Evolutionary conservation across 176 grass and related monocot genomes (phyloP).

Genomic region (Eragrostis nindensis): DNA sequence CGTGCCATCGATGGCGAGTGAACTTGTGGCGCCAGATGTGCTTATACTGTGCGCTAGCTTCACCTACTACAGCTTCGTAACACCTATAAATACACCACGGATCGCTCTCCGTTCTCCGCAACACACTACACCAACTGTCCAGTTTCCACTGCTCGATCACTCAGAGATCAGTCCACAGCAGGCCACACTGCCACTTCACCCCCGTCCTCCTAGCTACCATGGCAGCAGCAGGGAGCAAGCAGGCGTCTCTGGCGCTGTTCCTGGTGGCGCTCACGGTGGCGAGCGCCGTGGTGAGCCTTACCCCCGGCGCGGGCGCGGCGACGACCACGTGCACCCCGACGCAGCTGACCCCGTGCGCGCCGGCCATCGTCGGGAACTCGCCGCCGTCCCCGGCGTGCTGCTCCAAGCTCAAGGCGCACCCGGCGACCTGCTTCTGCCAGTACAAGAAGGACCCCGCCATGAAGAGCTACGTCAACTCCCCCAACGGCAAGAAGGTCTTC

Average conservation of each 20-base stretch:
- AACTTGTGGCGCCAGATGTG: background rate
- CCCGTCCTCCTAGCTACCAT: background rate
- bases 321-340: conserved; percentile 65
- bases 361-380: conserved; percentile 64
- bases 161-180: background rate
- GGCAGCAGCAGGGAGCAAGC: conserved; percentile 35
- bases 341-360: conserved; percentile 69
- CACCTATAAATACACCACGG: conserved; percentile 27
- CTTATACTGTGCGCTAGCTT: background rate
- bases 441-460: conserved; percentile 79
- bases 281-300: conserved; percentile 10
- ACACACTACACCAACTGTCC: background rate
- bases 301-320: conserved; percentile 2
- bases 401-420: conserved; percentile 73
- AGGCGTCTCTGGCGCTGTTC: conserved; percentile 3
- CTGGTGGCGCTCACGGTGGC: conserved; percentile 22
- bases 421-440: conserved; percentile 79
- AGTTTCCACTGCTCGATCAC: background rate
- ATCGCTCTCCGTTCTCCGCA: background rate
- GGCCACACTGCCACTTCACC: background rate
- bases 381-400: conserved; percentile 66
- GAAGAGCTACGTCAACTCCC: conserved; percentile 83
- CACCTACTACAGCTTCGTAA: conserved; percentile 20
- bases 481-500: conserved; percentile 88
- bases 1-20: background rate